phyloP scores from a whole-genome alignment of 345 rosid species.

The Rhizophora apiculata region DNA sequence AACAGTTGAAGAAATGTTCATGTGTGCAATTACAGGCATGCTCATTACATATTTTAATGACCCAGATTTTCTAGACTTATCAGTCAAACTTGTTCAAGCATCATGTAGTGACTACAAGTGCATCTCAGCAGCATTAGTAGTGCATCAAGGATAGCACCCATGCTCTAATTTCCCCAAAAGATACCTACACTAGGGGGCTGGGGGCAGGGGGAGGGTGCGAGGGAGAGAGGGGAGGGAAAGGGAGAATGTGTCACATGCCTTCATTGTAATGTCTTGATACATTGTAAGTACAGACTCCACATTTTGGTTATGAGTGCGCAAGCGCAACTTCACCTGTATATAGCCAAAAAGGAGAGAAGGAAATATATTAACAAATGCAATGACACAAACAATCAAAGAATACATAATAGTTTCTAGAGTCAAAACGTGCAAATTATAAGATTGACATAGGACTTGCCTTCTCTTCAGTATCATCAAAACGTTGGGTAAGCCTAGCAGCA shows the following conservation, averaged over 20 bases:
- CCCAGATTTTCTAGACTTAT: too few species aligned
- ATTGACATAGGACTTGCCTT: conserved; percentile 49
- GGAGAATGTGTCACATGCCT: conserved; percentile 41
- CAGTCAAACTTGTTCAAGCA: too few species aligned
- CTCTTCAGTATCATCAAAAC: conserved; percentile 93
- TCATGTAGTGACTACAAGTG: too few species aligned
- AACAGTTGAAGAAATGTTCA: background rate
- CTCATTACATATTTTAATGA: too few species aligned
- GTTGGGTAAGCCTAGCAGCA: conserved; percentile 79
- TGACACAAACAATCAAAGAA: background rate
- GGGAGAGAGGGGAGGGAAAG: conserved; percentile 10
- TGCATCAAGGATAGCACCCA: background rate
- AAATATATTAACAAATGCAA: conserved; percentile 3
- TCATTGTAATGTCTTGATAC: conserved; percentile 65
- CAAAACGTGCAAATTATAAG: conserved; percentile 2
- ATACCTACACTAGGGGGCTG: too few species aligned
- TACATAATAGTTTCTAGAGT: background rate
- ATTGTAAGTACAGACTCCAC: conserved; percentile 82
- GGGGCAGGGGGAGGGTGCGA: background rate
- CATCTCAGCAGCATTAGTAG: too few species aligned
- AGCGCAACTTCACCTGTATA: conserved; percentile 73
- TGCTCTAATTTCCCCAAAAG: too few species aligned
- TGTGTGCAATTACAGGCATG: too few species aligned
- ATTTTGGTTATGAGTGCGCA: conserved; percentile 70
- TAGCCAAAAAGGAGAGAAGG: background rate